Evolutionary conservation across 2,329 filamentous ascomycete species (phyloP), one percentile per base, ranked within the genome.

Genomic region (Ophiostoma populinum): DNA sequence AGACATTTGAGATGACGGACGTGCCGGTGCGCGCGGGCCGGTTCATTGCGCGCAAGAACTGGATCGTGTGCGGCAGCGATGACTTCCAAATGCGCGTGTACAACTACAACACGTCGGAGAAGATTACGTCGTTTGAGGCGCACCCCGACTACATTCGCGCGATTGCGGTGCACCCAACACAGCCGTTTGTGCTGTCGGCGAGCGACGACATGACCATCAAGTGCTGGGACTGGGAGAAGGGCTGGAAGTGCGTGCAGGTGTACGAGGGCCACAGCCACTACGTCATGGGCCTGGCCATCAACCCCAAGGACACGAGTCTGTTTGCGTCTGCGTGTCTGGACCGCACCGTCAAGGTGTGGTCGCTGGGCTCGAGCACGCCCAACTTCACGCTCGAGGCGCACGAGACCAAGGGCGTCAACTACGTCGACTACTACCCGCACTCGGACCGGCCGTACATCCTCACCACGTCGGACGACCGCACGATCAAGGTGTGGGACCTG

Each of bases 61-160:
- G 90, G 90, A 92, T 93, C 48, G 82, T 92, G 37, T 90, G 83
- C 60, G 90, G 90, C 52, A 87, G 80, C 46, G 83, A 92, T 61
- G 83, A 92, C 61, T 98, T 92, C 61, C 62, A 65, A 47, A 50
- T 63, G 31, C 36, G 45, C 22, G 31, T 42, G 22, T 38, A 42
- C 39, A 95, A 98, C 64, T 98, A 95, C 70, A 95, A 98, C 62
- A 98, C 90, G 36, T 92, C 83, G 41, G 90, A 98, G 61, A 95
- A 94, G 70, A 90, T 95, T 51, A 87, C 85, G 36, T 81, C 81
- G 12, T 95, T 94, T 57, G 87, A 95, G 62, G 87, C 86, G 34
- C 90, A 98, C 55, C 90, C 90, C 41, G 90, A 98, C 58, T 98
- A 98, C 53, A 95, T 98, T 54, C 81, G 90, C 49, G 86, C 90